Evolutionary conservation across 2,329 filamentous ascomycete genomes (phyloP).

Genomic region (Arthrobotrys sphaeroides): DNA sequence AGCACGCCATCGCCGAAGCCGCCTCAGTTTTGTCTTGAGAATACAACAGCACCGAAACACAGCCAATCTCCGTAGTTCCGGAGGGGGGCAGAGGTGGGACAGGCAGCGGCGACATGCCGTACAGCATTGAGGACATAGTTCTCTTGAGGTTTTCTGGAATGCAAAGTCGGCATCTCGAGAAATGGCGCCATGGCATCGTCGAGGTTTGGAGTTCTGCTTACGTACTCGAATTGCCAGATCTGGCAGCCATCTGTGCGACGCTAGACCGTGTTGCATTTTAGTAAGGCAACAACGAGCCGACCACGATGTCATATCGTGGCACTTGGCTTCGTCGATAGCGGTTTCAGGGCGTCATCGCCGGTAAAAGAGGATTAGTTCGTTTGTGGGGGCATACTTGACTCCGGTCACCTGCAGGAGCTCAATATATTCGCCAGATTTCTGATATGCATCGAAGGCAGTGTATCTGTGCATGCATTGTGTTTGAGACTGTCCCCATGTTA

Average conservation of each 20-base stretch:
- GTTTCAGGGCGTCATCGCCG: background rate
- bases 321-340: background rate
- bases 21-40: slow-evolving; percentile 11
- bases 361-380: background rate
- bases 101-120: background rate
- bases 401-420: slow-evolving; percentile 3
- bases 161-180: slow-evolving; percentile 4
- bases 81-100: background rate
- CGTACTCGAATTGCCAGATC: slow-evolving; percentile 8
- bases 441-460: background rate
- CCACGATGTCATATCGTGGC: too few species aligned
- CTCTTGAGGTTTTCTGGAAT: background rate
- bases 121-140: background rate
- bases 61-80: slow-evolving; percentile 12
- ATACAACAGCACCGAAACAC: background rate
- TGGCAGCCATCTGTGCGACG: slow-evolving; percentile 7
- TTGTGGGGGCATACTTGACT: background rate
- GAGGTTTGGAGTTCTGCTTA: slow-evolving; percentile 2
- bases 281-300: slow-evolving; percentile 8
- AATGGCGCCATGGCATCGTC: slow-evolving; percentile 16
- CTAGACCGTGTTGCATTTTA: slow-evolving; percentile 1
- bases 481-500: too few species aligned
- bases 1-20: slow-evolving; percentile 54
- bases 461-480: background rate
- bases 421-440: slow-evolving; percentile 2